Base-by-base conservation (phyloP, 2,329 filamentous ascomycete species). In the Ophiostoma sp. region DNA sequence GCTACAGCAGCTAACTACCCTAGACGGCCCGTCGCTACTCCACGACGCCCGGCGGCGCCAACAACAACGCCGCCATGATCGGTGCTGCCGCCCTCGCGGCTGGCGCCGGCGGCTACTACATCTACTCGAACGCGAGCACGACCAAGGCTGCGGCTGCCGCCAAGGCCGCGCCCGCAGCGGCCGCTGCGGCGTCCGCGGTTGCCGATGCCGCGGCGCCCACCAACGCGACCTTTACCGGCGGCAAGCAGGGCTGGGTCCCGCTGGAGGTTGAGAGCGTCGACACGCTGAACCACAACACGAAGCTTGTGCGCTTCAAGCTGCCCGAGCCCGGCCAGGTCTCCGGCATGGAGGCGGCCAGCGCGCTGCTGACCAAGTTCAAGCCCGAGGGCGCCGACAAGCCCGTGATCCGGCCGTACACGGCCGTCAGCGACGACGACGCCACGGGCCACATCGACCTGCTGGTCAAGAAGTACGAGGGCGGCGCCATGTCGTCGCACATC, bases 291-390 rank as follows among this genome's bases (percentile, higher is more conserved):
- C 90, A 93, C 84, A 98, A 98, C 84, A 96, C 93, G 75, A 98
- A 98, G 87, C 89, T 86, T 75, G 84, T 98, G 77, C 88, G 91
- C 74, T 98, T 99, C 80, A 87, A 89, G 75, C 87, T 98, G 60
- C 91, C 92, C 16, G 91, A 96, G 77, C 83, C 87, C 71, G 90
- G 97, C 77, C 87, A 89, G 79, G 89, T 96, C 67, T 94, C 91
- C 69, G 95, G 95, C 62, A 81, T 99, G 69, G 80, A 85, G 47
- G 82, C 97, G 72, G 88, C 94, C 69, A 97, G 92, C 85, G 93
- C 93, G 63, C 80, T 99, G 73, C 83, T 99, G 77, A 95, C 95
- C 73, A 97, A 96, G 81, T 97, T 88, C 84, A 92, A 96, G 83
- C 88, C 89, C 4, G 86, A 86, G n/a, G 87, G 88, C 70, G 89